Evolutionary conservation across 1,284 basidiomycete species (phyloP).

Genomic region (Mycosarcoma maydis): DNA sequence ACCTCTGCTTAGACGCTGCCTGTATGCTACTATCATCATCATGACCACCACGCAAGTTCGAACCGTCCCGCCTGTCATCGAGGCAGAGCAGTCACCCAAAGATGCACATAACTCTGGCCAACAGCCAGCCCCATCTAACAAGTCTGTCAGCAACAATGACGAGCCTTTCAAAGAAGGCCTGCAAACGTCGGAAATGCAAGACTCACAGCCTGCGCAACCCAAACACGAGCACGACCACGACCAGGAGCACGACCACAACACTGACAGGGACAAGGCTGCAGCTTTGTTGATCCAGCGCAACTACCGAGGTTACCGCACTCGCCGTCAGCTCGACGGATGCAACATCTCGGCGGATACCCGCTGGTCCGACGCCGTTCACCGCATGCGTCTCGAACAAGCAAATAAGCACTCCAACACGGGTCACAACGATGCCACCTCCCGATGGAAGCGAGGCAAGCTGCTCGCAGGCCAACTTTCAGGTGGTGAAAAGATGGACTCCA

Average conservation of each 20-base stretch:
- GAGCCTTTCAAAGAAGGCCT: not conserved
- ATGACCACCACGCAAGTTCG: constrained; percentile 34
- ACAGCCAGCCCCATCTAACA: not conserved
- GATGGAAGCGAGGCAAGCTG: constrained; percentile 57
- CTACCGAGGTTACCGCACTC: constrained; percentile 56
- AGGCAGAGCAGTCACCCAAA: constrained; percentile 12
- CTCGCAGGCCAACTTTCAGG: constrained; percentile 52
- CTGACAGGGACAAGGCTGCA: constrained; percentile 38
- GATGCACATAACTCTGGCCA: constrained; percentile 1
- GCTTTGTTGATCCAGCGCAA: constrained; percentile 54
- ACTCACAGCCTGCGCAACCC: not conserved
- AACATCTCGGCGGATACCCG: constrained; percentile 52
- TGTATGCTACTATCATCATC: not conserved
- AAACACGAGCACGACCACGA: constrained; percentile 34
- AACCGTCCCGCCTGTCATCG: constrained; percentile 30
- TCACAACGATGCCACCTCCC: constrained; percentile 37
- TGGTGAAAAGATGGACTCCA: constrained; percentile 31
- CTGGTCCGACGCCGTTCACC: constrained; percentile 54
- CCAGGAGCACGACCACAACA: constrained; percentile 37
- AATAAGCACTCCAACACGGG: constrained; percentile 40
- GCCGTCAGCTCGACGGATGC: constrained; percentile 49
- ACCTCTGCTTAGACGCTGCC: not conserved
- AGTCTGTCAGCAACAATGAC: constrained; percentile 1
- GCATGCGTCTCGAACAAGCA: constrained; percentile 47
- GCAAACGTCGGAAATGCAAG: not conserved